These are phyloP conservation scores for Orychophragmus violaceus DNA, from an alignment of 345 rosid genomes.

Conservation along the genomic window DNA sequence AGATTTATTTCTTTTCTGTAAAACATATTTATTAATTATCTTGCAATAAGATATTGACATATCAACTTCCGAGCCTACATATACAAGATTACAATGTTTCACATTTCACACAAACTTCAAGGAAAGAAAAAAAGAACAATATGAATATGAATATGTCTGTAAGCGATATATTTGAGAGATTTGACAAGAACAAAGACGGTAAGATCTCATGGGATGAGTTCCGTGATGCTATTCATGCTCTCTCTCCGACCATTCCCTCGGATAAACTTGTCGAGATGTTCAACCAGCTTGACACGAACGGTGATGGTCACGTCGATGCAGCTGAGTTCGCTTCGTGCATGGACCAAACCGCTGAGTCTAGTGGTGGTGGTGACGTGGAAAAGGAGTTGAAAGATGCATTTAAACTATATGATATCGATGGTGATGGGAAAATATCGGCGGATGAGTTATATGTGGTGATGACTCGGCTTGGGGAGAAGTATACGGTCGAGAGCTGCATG, in stretches of 20 bases:
- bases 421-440: constrained; percentile 64
- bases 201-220: constrained; percentile 66
- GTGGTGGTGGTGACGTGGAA: not conserved
- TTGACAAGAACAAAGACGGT: constrained; percentile 83
- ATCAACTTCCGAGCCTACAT: not conserved
- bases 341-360: constrained; percentile 5
- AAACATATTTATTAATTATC: too few relatives aligned
- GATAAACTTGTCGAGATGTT: constrained; percentile 53
- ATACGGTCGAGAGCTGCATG: constrained; percentile 42
- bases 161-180: constrained; percentile 42
- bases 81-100: not conserved
- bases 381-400: constrained; percentile 67
- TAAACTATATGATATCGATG: constrained; percentile 59
- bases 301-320: constrained; percentile 60
- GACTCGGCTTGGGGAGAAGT: constrained; percentile 62
- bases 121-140: too few relatives aligned
- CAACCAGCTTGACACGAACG: constrained; percentile 65
- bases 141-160: constrained; percentile 15
- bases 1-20: not conserved
- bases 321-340: constrained; percentile 50
- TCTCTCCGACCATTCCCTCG: constrained; percentile 28
- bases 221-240: constrained; percentile 39
- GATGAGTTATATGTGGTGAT: constrained; percentile 57
- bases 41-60: too few relatives aligned
- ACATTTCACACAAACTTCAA: not conserved